phyloP scores from a whole-genome alignment of 78 protist species.

The Salpingoeca rosetta region DNA sequence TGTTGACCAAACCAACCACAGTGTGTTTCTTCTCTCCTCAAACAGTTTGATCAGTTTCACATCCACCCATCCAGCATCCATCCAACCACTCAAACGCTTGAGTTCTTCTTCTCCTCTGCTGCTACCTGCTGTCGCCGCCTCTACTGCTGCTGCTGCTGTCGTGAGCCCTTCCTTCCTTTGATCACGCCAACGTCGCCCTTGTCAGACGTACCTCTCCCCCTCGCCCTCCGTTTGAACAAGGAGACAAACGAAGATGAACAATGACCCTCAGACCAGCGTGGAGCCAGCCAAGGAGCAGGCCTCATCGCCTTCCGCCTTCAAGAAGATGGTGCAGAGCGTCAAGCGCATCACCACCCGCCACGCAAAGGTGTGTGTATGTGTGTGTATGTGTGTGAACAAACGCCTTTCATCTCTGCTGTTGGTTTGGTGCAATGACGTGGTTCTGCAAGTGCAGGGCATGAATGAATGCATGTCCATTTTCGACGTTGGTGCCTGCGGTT shows the following conservation, averaged over 20 bases:
- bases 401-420: no score
- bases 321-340: background rate
- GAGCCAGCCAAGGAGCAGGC: background rate
- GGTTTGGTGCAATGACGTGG: no score
- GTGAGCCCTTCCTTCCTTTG: background rate
- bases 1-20: no score
- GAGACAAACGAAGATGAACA: background rate
- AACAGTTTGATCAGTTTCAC: no score
- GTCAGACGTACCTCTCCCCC: background rate
- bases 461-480: no score
- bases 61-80: background rate
- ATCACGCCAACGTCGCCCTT: no score
- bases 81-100: background rate
- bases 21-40: no score
- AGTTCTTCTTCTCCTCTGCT: background rate
- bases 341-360: background rate
- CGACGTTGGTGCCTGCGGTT: no score
- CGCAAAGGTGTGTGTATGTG: no score
- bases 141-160: background rate
- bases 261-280: background rate
- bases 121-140: no score
- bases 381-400: no score
- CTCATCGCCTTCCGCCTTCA: background rate
- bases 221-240: background rate
- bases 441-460: no score